phyloP scores from a whole-genome alignment of 495 filamentous ascomycete species.

The Trichoderma parareesei region DNA sequence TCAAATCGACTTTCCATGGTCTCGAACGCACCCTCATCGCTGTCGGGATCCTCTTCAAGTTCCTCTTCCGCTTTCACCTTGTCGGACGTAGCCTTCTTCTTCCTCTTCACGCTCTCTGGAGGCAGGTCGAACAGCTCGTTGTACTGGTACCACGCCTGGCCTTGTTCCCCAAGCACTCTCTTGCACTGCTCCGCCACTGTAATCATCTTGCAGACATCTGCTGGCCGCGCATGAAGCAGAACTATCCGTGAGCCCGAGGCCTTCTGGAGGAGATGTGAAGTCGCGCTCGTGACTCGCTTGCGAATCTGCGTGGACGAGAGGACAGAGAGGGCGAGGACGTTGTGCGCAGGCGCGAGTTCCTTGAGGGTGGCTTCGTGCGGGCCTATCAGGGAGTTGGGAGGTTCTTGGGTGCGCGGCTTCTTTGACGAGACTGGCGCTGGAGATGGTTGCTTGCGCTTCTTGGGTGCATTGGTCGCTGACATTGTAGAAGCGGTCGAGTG shows the following conservation, averaged over 20 bases:
- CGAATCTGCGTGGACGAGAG: conserved; percentile 49
- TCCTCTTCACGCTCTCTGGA: conserved; percentile 20
- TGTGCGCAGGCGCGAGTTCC: conserved; percentile 24
- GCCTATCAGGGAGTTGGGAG: conserved; percentile 9
- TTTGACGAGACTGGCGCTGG: conserved; percentile 11
- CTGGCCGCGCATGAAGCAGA: conserved; percentile 45
- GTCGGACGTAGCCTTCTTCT: conserved; percentile 20
- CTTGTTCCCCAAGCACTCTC: conserved; percentile 43
- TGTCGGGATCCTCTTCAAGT: conserved; percentile 18
- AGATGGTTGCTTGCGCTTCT: conserved; percentile 13
- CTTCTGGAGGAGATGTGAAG: conserved; percentile 26
- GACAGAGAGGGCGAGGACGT: conserved; percentile 37
- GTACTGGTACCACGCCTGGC: conserved; percentile 56
- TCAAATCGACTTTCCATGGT: conserved; percentile 42
- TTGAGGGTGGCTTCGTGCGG: conserved; percentile 23
- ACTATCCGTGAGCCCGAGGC: conserved; percentile 22
- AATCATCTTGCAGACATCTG: conserved; percentile 50
- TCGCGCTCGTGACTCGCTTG: conserved; percentile 40
- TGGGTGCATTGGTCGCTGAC: background rate
- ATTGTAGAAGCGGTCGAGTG: background rate
- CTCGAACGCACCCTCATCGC: conserved; percentile 47
- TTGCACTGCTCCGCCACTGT: conserved; percentile 58
- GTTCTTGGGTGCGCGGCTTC: conserved; percentile 3
- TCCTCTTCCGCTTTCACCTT: conserved; percentile 27
- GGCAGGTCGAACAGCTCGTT: conserved; percentile 35